Evolutionary conservation across 495 filamentous ascomycete genomes (phyloP).

Genomic region (Pseudotulostoma volvatum): DNA sequence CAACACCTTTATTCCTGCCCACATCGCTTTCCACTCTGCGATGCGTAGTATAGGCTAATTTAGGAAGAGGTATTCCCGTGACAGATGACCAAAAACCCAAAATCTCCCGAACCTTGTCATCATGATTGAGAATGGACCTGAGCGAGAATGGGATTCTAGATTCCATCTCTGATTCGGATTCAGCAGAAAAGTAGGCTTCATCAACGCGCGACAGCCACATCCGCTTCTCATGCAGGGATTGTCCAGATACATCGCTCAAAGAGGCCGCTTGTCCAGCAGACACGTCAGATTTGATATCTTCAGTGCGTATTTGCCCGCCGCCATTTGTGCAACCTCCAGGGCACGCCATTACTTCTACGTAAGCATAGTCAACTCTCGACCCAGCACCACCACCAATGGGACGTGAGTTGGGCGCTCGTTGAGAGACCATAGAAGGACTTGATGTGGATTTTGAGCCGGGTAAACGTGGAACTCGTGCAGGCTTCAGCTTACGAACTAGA

Average conservation of each 20-base stretch:
- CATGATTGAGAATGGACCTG: not conserved
- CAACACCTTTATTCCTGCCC: slow-evolving; percentile 46
- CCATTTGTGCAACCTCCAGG: slow-evolving; percentile 96
- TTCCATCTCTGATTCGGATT: slow-evolving; percentile 35
- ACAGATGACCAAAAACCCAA: slow-evolving; percentile 56
- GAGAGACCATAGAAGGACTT: slow-evolving; percentile 21
- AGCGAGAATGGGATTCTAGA: slow-evolving; percentile 4
- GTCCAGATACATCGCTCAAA: slow-evolving; percentile 8
- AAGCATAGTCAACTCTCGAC: slow-evolving; percentile 50
- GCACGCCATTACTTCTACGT: slow-evolving; percentile 98
- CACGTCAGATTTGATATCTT: slow-evolving; percentile 39
- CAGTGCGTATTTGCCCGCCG: slow-evolving; percentile 82
- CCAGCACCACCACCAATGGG: slow-evolving; percentile 16
- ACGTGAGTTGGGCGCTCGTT: slow-evolving; percentile 20
- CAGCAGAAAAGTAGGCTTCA: slow-evolving; percentile 83
- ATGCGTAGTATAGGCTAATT: slow-evolving; percentile 69
- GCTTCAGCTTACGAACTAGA: slow-evolving; percentile 76
- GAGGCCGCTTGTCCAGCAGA: slow-evolving; percentile 5
- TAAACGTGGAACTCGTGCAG: slow-evolving; percentile 54
- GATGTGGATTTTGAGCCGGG: slow-evolving; percentile 46
- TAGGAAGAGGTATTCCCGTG: slow-evolving; percentile 53
- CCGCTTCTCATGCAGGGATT: slow-evolving; percentile 55
- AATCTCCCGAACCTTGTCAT: slow-evolving; percentile 24
- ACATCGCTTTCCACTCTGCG: slow-evolving; percentile 89
- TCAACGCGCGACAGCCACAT: slow-evolving; percentile 77